These are phyloP conservation scores for Termitomyces sp. DNA, from an alignment of 768 basidiomycete genomes.

Conservation along the genomic window DNA sequence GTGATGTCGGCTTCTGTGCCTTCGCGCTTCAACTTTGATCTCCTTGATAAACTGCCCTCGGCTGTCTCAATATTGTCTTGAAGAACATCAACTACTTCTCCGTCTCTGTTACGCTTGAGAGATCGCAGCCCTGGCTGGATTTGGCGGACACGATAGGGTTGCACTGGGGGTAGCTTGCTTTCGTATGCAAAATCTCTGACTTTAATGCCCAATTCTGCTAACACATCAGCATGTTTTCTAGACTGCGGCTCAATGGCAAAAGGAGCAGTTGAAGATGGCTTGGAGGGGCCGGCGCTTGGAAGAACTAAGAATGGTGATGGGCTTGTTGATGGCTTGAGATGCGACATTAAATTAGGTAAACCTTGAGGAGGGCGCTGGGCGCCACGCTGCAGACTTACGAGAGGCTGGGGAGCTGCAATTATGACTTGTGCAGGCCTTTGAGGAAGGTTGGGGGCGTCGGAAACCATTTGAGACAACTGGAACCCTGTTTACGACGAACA, in stretches of 20 bases:
- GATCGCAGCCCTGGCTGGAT: conserved; percentile 37
- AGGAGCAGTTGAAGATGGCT: conserved; percentile 15
- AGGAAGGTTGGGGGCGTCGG: not conserved
- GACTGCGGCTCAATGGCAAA: conserved; percentile 20
- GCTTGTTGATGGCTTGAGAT: conserved; percentile 13
- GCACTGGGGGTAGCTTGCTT: conserved; percentile 57
- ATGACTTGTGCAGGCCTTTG: conserved; percentile 14
- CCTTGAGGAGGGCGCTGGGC: conserved; percentile 25
- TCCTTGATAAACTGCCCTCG: conserved; percentile 12
- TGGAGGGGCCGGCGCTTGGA: conserved; percentile 7
- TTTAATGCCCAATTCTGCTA: conserved; percentile 35
- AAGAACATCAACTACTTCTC: conserved; percentile 17
- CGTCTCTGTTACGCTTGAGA: conserved; percentile 23
- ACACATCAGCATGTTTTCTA: conserved; percentile 14
- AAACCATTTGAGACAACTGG: conserved; percentile 16
- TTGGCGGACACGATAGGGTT: conserved; percentile 44
- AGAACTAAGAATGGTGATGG: conserved; percentile 5
- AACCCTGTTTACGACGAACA: conserved; percentile 4
- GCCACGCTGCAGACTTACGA: conserved; percentile 33
- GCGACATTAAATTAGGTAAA: conserved; percentile 19
- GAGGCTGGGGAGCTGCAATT: conserved; percentile 15
- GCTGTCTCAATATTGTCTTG: conserved; percentile 2
- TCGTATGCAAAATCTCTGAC: conserved; percentile 68
- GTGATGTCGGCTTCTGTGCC: conserved; percentile 27
- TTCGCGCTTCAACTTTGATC: conserved; percentile 25